phyloP scores from a whole-genome alignment of 306 rosid genomes.

The Quercus ilex region DNA sequence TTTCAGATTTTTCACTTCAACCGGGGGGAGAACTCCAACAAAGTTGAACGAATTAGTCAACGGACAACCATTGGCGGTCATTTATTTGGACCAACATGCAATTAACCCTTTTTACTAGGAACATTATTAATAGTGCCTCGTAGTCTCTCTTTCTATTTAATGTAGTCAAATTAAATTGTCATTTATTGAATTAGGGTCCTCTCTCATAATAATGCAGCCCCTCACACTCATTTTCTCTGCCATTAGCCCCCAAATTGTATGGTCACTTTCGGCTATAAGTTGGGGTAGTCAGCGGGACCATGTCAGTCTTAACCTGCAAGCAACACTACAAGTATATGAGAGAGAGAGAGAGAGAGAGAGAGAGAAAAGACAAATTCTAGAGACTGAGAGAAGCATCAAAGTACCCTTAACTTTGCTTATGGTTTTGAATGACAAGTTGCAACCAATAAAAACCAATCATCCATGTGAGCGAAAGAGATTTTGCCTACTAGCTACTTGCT shows the following conservation, averaged over 20 bases:
- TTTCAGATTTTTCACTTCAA: too few species aligned
- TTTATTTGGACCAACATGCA: too few species aligned
- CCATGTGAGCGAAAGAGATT: slow-evolving; percentile 18
- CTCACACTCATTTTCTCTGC: slow-evolving; percentile 2
- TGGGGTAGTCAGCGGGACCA: slow-evolving; percentile 67
- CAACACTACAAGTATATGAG: slow-evolving; percentile 15
- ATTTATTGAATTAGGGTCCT: slow-evolving; percentile 12
- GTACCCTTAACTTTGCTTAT: slow-evolving; percentile 1
- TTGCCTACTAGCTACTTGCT: slow-evolving; percentile 11
- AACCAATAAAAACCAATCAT: slow-evolving; percentile 30
- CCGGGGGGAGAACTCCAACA: too few species aligned
- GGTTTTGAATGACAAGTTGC: slow-evolving; percentile 39
- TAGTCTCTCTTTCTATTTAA: neutral
- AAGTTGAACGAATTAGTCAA: too few species aligned
- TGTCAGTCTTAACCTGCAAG: slow-evolving; percentile 30
- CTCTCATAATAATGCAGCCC: neutral
- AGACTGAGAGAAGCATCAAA: slow-evolving; percentile 9
- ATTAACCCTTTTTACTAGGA: neutral
- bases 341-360: neutral
- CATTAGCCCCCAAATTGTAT: slow-evolving; percentile 39
- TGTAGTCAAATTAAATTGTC: slow-evolving; percentile 3
- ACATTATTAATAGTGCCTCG: neutral
- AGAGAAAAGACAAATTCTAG: neutral
- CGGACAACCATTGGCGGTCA: too few species aligned
- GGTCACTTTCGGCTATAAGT: slow-evolving; percentile 70